Base-by-base conservation (phyloP, 202 grass and related monocot species). In the Panicum hallii region DNA sequence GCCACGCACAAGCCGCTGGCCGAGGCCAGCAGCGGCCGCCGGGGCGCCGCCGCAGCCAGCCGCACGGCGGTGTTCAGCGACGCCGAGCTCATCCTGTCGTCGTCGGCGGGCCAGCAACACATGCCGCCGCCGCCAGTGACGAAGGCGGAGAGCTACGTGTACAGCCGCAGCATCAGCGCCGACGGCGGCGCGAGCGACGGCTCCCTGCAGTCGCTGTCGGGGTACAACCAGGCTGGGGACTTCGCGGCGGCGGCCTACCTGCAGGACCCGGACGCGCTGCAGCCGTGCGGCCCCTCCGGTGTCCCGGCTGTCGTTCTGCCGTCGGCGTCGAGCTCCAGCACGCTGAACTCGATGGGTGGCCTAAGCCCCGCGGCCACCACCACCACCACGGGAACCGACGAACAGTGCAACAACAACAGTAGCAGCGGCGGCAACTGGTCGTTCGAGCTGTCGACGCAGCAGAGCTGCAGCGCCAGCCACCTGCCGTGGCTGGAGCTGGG, bases 321-420 rank as follows among this genome's bases (percentile, higher is more conserved):
- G 77, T 88, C 85, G 43, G 89, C 54, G 65, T 91, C 85, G 42
- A 88, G 82, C 86, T 91, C 66, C 85, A 88, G 82, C 78, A 85
- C 82, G 34, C 81, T 91, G 22, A 90, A 57, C 85, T 90, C 89
- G 46, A 66, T 91, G 70, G 85, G 81, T 19, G 89, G 77, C 71
- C 71, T 87, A 55, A 90, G 89, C 89, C 76, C 89, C 26, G 55
- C 81, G 8, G 65, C n/a, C 15, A 38, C 75, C 65, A 40, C 73
- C 19, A 8, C 79, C 23, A 67, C 80, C 36, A 38, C 36, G 36
- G 36, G 36, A 38, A 38, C 36, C 9, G 75, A 87, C 74, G 84
- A 87, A 26, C 88, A 63, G 19, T 83, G 73, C 73, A 82, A 73
- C 66, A 82, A 71, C 87, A 78, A 57, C 48, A 60, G 38, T 23